Evolutionary conservation across 768 basidiomycete genomes (phyloP).

Genomic region (Dacryopinax primogenitus): DNA sequence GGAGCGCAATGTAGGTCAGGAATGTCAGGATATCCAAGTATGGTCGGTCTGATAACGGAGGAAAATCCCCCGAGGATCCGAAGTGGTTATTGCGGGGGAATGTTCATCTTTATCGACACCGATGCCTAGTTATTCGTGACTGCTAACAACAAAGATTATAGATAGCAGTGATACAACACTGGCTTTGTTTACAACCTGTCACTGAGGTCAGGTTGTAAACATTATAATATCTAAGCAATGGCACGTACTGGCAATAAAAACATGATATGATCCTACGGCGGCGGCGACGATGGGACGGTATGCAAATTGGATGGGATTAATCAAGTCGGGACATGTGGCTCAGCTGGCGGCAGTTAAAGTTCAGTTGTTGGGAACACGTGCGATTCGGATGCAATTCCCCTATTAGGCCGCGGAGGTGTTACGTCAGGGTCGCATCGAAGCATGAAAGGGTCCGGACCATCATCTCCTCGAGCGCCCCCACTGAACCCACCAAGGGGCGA

Average conservation of each 20-base stretch:
- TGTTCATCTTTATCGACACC: too few species aligned
- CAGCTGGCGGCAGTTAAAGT: neutral
- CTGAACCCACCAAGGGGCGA: neutral
- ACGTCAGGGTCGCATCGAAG: slow-evolving; percentile 4
- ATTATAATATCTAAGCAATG: neutral
- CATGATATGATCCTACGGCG: neutral
- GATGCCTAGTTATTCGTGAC: too few species aligned
- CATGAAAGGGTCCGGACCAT: neutral
- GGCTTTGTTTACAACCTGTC: too few species aligned
- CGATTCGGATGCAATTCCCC: neutral
- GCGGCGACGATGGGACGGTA: slow-evolving; percentile 4
- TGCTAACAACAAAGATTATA: too few species aligned
- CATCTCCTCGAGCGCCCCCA: neutral
- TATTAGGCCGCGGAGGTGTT: neutral
- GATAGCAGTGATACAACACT: too few species aligned
- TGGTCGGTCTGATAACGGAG: neutral
- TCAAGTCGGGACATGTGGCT: neutral
- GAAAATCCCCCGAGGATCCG: neutral
- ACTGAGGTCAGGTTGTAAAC: neutral
- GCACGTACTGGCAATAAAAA: neutral
- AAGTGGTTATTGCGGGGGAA: slow-evolving; percentile 7
- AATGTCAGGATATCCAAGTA: neutral
- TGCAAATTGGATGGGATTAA: slow-evolving; percentile 9
- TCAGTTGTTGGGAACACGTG: neutral
- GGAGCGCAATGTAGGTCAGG: slow-evolving; percentile 5